Evolutionary conservation across 2,329 filamentous ascomycete genomes (phyloP).

Genomic region (Raffaelea albimanens): DNA sequence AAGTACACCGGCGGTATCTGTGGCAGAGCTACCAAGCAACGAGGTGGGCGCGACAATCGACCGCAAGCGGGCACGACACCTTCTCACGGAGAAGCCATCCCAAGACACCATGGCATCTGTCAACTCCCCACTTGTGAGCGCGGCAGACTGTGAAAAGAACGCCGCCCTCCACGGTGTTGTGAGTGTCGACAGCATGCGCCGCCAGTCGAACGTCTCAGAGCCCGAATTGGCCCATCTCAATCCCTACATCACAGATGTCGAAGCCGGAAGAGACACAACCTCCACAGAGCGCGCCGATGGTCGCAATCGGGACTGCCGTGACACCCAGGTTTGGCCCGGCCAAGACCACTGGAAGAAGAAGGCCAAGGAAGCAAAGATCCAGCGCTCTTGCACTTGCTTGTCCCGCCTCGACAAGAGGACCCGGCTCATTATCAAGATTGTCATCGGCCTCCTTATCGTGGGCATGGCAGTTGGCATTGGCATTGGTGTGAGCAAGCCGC

Average conservation of each 20-base stretch:
- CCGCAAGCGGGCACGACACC: background rate
- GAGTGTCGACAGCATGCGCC: slow-evolving; percentile 2
- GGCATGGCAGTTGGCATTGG: slow-evolving; percentile 47
- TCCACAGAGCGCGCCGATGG: background rate
- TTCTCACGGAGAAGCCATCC: background rate
- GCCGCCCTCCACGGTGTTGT: background rate
- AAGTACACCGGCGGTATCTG: too few species aligned
- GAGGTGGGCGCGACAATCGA: background rate
- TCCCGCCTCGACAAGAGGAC: slow-evolving; percentile 43
- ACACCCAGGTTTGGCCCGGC: slow-evolving; percentile 51
- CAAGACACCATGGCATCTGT: background rate
- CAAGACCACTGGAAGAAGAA: slow-evolving; percentile 51
- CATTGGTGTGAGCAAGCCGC: slow-evolving; percentile 51
- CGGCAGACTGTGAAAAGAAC: background rate
- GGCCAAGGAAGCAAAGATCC: slow-evolving; percentile 46
- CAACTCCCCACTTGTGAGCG: background rate
- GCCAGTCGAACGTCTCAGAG: slow-evolving; percentile 29
- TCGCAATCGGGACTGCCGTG: slow-evolving; percentile 16
- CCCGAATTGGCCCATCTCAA: slow-evolving; percentile 33
- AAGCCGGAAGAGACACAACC: slow-evolving; percentile 23
- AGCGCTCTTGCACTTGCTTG: slow-evolving; percentile 42
- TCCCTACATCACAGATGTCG: slow-evolving; percentile 48
- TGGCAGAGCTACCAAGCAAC: background rate
- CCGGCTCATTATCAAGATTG: slow-evolving; percentile 43
- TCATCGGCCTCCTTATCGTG: slow-evolving; percentile 41